phyloP scores from a whole-genome alignment of 169 alveolate genomes.

The Plasmodium chabaudi region DNA sequence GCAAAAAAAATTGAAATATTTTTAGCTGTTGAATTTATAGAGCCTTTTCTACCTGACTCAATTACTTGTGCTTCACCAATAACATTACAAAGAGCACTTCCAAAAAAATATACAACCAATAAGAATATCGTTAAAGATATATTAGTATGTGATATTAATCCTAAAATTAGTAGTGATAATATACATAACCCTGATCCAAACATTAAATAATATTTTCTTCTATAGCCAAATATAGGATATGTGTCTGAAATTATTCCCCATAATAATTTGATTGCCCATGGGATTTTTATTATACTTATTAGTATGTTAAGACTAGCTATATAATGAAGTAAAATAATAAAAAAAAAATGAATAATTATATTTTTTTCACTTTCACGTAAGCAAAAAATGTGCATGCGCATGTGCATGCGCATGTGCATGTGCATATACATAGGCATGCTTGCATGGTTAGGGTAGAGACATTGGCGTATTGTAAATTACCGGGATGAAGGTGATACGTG shows the following conservation, averaged over 20 bases:
- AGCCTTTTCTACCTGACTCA: conserved; percentile 85
- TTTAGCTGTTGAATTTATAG: conserved; percentile 78
- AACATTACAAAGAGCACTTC: conserved; percentile 88
- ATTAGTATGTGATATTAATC: conserved; percentile 72
- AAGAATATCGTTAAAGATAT: conserved; percentile 78
- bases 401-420: not conserved
- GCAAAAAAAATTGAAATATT: conserved; percentile 87
- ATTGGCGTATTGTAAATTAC: conserved; percentile 27
- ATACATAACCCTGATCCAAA: conserved; percentile 86
- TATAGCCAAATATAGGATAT: conserved; percentile 88
- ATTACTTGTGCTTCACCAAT: conserved; percentile 93
- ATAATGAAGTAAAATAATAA: not conserved
- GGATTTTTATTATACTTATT: conserved; percentile 87
- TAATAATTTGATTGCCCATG: conserved; percentile 89
- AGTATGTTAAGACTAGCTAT: conserved; percentile 86
- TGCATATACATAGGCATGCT: not conserved
- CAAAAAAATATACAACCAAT: conserved; percentile 81
- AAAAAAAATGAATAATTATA: not conserved
- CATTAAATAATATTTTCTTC: conserved; percentile 89
- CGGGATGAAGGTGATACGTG: conserved; percentile 85
- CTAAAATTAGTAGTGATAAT: conserved; percentile 74
- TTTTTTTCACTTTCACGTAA: not conserved
- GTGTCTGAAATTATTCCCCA: conserved; percentile 90
- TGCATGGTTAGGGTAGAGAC: not conserved
- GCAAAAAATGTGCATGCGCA: not conserved